These are phyloP conservation scores for Quercus tomentella DNA, from an alignment of 331 rosid genomes.

Conservation along the genomic window DNA sequence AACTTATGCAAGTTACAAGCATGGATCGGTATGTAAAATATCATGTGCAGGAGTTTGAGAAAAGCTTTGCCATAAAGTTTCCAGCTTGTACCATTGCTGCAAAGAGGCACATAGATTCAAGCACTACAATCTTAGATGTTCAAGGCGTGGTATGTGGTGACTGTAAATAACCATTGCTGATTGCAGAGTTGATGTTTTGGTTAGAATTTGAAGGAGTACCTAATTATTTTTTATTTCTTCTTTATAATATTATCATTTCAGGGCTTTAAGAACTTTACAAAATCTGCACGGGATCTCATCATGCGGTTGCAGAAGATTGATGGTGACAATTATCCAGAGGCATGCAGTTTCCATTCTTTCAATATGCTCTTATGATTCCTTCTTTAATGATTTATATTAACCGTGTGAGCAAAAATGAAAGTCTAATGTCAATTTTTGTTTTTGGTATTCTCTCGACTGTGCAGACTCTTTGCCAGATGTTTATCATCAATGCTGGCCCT, in stretches of 20 bases:
- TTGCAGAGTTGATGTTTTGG: neutral
- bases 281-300: conserved; percentile 85
- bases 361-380: neutral
- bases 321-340: conserved; percentile 97
- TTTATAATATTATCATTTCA: conserved; percentile 24
- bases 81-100: conserved; percentile 96
- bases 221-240: conserved; percentile 7
- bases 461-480: conserved; percentile 96
- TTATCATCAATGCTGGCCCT: conserved; percentile 91
- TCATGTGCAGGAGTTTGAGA: conserved; percentile 91
- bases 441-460: conserved; percentile 6
- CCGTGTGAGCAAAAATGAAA: neutral
- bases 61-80: conserved; percentile 76
- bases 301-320: conserved; percentile 86
- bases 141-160: conserved; percentile 92
- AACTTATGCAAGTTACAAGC: conserved; percentile 86
- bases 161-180: conserved; percentile 8
- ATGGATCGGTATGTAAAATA: conserved; percentile 91
- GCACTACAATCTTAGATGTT: conserved; percentile 93
- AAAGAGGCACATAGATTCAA: conserved; percentile 93
- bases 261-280: conserved; percentile 94
- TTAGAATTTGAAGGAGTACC: neutral
- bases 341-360: conserved; percentile 15
- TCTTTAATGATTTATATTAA: conserved; percentile 13
- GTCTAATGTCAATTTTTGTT: neutral